Base-by-base conservation (phyloP, 306 rosid species). In the Fagus sylvatica region DNA sequence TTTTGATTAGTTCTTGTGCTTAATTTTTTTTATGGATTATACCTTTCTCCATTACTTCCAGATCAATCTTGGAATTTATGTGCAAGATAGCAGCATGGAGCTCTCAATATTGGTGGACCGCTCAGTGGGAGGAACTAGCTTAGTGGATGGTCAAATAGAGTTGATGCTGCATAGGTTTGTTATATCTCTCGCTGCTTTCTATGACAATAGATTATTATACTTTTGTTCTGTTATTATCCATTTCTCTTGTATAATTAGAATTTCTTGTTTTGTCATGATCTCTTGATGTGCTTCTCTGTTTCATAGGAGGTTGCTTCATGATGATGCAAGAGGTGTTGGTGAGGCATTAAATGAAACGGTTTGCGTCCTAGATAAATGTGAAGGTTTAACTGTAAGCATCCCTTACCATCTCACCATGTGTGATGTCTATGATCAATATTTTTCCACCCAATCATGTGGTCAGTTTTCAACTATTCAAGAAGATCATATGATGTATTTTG, bases 331-430 rank as follows among this genome's bases (percentile, higher is more conserved):
- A 87, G 98, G 98, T 37, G 99, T 95, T 66, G 93, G 4, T 1
- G 99, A 95, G 87, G 89, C 94, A 71, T 78, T 95, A 37, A 93
- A 93, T 75, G 97, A 95, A 88, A 93, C 93, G 42, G 96, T 93
- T 74, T 95, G 98, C 76, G 48, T 90, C 64, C 65, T 51, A 28
- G 22, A 90, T 37, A 82, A 87, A 46, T 95, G 99, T 85, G 69
- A 69, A 6, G 99, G 99, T 66, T 86, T 93, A 73, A 88, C 85
- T n/a, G 99, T 91, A 86, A 89, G 93, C 78, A 69, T 76, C 81
- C 22, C 17, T 34, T 33, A 15, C 43, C 43, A 34, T 62, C 16
- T 34, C 17, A 15, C 43, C 41, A 8, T 33, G 4, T 2, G 22
- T 13, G 28, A 36, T 34, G 64, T 62, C 41, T 17, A 7, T 65